Evolutionary conservation across 2,329 filamentous ascomycete genomes (phyloP).

Genomic region (Endoconidiophora laricicola): DNA sequence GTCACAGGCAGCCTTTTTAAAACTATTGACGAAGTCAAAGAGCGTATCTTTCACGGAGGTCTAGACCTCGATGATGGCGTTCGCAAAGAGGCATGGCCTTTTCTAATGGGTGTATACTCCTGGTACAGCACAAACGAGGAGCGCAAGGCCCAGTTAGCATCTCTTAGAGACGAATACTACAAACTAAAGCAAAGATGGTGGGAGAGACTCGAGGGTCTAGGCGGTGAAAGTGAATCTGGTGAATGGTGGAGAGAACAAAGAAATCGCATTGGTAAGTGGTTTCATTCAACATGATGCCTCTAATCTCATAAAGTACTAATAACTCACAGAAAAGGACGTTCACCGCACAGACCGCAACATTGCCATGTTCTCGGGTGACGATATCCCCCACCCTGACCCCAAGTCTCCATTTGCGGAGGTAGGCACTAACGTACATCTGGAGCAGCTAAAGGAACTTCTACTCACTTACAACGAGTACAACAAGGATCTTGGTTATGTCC

Average conservation of each 20-base stretch:
- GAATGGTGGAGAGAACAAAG: constrained; percentile 97
- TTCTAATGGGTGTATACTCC: constrained; percentile 75
- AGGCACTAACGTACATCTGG: constrained; percentile 91
- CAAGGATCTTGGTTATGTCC: constrained; percentile 85
- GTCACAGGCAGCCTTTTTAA: constrained; percentile 57
- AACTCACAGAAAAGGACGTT: constrained; percentile 75
- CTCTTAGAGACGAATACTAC: constrained; percentile 81
- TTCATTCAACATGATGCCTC: background rate
- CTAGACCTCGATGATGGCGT: constrained; percentile 79
- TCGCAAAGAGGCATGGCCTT: constrained; percentile 92
- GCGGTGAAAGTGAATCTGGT: constrained; percentile 61
- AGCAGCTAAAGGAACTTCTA: constrained; percentile 98
- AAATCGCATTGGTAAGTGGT: constrained; percentile 66
- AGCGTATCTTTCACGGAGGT: constrained; percentile 91
- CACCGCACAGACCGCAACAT: constrained; percentile 91
- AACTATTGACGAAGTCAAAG: constrained; percentile 85
- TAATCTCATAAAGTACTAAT: constrained; percentile 13
- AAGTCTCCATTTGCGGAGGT: constrained; percentile 84
- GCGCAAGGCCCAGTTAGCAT: constrained; percentile 65
- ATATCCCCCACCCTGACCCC: constrained; percentile 90
- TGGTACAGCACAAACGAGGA: constrained; percentile 87
- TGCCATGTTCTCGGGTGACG: constrained; percentile 89
- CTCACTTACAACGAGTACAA: constrained; percentile 98
- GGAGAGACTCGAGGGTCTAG: constrained; percentile 75
- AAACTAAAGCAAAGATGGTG: constrained; percentile 91